Evolutionary conservation across 148 eudicot genomes (phyloP).

Genomic region (Salicornia ramosissima): DNA sequence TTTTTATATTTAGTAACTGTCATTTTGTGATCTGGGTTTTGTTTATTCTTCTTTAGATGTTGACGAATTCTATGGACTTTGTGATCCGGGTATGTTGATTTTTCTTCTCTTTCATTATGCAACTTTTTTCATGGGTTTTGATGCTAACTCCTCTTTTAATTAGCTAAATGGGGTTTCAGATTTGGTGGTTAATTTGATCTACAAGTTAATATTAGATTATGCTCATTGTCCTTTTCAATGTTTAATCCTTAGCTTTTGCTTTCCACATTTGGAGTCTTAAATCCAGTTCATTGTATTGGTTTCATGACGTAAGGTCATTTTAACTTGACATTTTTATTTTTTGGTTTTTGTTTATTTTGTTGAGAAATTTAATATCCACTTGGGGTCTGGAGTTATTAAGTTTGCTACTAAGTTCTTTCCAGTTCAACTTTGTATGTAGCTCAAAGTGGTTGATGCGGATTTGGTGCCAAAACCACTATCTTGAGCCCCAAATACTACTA

Average conservation of each 20-base stretch:
- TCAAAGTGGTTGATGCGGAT: not conserved
- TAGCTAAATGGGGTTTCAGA: conserved; percentile 3
- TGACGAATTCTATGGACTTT: conserved; percentile 79
- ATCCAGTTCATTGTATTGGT: not conserved
- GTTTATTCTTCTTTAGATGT: conserved; percentile 53
- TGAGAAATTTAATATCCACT: not conserved
- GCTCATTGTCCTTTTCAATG: not conserved
- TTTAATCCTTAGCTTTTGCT: not conserved
- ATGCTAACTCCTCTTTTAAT: not conserved
- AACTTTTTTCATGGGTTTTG: conserved; percentile 10
- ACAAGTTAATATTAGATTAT: conserved; percentile 4
- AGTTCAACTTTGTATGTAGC: too few relatives aligned
- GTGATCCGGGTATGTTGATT: conserved; percentile 73
- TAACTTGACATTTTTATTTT: not conserved
- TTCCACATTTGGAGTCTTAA: not conserved
- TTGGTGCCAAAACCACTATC: too few relatives aligned
- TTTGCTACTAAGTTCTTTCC: not conserved
- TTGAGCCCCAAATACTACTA: too few relatives aligned
- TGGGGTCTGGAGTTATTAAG: not conserved
- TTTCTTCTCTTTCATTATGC: not conserved
- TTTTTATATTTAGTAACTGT: conserved; percentile 8
- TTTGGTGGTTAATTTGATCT: conserved; percentile 10
- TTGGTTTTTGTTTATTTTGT: not conserved
- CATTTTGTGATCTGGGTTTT: conserved; percentile 31
- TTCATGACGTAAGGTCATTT: not conserved